Conservation (phyloP, 305 asterid genomes). For the Euphrasia arctica region DNA sequence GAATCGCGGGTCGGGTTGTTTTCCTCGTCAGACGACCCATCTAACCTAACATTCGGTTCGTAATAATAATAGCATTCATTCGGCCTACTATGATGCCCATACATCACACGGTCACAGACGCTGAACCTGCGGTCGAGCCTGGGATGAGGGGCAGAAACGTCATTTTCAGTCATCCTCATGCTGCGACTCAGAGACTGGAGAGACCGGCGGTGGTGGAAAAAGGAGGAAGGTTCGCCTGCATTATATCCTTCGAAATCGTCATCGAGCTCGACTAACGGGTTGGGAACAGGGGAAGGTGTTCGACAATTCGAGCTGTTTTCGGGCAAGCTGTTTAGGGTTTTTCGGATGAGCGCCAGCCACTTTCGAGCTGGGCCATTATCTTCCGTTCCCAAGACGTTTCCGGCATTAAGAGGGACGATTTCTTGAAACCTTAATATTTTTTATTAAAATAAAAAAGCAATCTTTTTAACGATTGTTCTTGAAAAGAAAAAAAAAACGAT, state of each 20-base stretch:
- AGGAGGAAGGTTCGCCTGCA: slow-evolving; percentile 47
- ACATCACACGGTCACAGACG: slow-evolving; percentile 73
- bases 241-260: slow-evolving; percentile 85
- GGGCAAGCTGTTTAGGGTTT: slow-evolving; percentile 73
- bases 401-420: slow-evolving; percentile 95
- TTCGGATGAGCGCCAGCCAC: slow-evolving; percentile 80
- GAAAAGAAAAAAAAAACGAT: background rate
- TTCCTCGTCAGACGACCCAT: slow-evolving; percentile 83
- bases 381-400: slow-evolving; percentile 91
- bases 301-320: slow-evolving; percentile 55
- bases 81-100: slow-evolving; percentile 43
- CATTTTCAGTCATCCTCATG: slow-evolving; percentile 73
- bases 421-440: slow-evolving; percentile 80
- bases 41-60: slow-evolving; percentile 62
- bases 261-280: slow-evolving; percentile 78
- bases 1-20: slow-evolving; percentile 50
- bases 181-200: slow-evolving; percentile 76
- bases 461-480: background rate
- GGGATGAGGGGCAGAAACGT: slow-evolving; percentile 50
- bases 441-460: background rate
- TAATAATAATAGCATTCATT: slow-evolving; percentile 40
- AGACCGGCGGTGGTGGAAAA: slow-evolving; percentile 70
- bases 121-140: slow-evolving; percentile 78
- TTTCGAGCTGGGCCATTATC: slow-evolving; percentile 92
- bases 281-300: slow-evolving; percentile 78